Conservation (phyloP, 2,329 filamentous ascomycete genomes). For the Nannizzia gypsea region DNA sequence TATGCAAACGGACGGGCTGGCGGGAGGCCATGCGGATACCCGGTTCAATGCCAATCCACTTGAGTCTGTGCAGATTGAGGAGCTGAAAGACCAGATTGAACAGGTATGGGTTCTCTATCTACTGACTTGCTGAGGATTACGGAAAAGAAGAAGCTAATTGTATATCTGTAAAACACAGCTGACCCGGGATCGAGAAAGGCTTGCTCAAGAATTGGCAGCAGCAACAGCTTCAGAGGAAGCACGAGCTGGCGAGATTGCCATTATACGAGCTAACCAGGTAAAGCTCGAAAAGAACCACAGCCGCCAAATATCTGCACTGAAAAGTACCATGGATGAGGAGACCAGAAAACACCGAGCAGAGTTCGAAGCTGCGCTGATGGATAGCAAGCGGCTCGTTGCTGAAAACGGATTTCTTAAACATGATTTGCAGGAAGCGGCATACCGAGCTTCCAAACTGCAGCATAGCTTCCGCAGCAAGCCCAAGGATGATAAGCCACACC, state of each 20-base stretch:
- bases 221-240: constrained; percentile 34
- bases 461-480: constrained; percentile 26
- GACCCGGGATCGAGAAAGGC: constrained; percentile 29
- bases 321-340: constrained; percentile 44
- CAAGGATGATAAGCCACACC: constrained; percentile 25
- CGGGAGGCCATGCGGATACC: not conserved
- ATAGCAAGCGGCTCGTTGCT: constrained; percentile 46
- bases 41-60: not conserved
- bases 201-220: constrained; percentile 28
- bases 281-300: constrained; percentile 44
- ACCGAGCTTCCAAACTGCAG: constrained; percentile 33
- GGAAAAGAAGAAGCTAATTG: not conserved
- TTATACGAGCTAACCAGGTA: constrained; percentile 47
- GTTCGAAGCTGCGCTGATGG: constrained; percentile 42
- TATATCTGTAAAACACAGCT: constrained; percentile 20
- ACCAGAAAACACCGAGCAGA: constrained; percentile 43
- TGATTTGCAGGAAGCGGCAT: constrained; percentile 45
- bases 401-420: constrained; percentile 50
- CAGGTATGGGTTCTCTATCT: constrained; percentile 7
- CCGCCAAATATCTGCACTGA: constrained; percentile 40
- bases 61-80: constrained; percentile 9
- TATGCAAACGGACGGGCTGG: not conserved
- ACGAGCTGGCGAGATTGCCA: constrained; percentile 51
- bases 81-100: constrained; percentile 13
- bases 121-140: not conserved